A percentile compares a stretch with the other conserved stretches of the same genome.
Evolutionary conservation across 352 stramenopile species (phyloP).

Genomic region (Thraustochytrium sp.): DNA sequence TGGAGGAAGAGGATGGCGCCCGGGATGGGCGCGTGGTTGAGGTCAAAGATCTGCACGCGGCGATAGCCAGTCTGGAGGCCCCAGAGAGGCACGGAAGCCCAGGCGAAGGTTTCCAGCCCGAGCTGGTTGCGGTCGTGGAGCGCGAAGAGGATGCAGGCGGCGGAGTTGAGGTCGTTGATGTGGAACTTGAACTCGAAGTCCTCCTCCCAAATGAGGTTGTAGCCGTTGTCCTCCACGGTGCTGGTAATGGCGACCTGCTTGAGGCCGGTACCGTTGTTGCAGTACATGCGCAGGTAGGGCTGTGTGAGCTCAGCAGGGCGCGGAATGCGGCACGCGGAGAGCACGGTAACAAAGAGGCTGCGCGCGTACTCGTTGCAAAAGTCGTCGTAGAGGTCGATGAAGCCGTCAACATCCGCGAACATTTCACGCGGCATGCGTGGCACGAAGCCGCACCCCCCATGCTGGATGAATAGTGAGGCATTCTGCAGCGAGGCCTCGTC

Average conservation of each 20-base stretch:
- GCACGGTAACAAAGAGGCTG: neutral
- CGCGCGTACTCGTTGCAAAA: slow-evolving; percentile 30
- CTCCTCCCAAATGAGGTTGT: slow-evolving; percentile 39
- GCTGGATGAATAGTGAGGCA: neutral
- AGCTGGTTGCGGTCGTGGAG: slow-evolving; percentile 9
- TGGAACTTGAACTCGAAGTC: slow-evolving; percentile 46
- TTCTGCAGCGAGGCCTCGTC: slow-evolving; percentile 13
- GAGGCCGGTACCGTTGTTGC: slow-evolving; percentile 26
- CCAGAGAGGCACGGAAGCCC: slow-evolving; percentile 29
- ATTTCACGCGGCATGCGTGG: neutral
- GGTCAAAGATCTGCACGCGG: slow-evolving; percentile 1
- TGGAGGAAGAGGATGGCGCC: slow-evolving; percentile 6
- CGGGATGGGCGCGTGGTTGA: neutral
- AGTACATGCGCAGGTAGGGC: slow-evolving; percentile 35
- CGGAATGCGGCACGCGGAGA: slow-evolving; percentile 4
- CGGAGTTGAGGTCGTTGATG: slow-evolving; percentile 37
- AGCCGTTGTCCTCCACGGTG: slow-evolving; percentile 37
- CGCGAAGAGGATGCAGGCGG: slow-evolving; percentile 29
- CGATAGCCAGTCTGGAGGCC: slow-evolving; percentile 33
- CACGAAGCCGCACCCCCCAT: neutral
- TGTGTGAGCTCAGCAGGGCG: neutral
- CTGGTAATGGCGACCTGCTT: slow-evolving; percentile 40
- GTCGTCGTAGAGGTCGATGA: slow-evolving; percentile 25
- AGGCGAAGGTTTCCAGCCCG: neutral
- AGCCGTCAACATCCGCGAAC: neutral